Percentiles rank a stretch among this genome's conserved stretches.
These are phyloP conservation scores for Adansonia gregorii DNA, from an alignment of 441 rosid genomes.

Conservation along the genomic window DNA sequence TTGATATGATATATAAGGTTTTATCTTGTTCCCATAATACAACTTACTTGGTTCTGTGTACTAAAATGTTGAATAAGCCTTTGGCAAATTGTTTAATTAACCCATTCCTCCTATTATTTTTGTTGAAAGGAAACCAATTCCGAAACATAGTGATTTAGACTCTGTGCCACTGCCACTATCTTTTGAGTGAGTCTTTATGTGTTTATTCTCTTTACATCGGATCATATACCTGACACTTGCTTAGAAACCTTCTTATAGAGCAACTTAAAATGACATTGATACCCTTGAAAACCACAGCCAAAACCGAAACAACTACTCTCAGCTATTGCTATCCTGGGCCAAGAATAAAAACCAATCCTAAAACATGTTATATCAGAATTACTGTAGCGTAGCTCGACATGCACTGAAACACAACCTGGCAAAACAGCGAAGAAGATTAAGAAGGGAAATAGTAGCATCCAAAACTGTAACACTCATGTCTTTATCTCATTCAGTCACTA, in stretches of 20 bases:
- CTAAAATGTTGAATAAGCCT: not conserved
- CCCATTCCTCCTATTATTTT: not conserved
- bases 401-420: not conserved
- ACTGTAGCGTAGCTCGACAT: not conserved
- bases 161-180: not conserved
- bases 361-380: not conserved
- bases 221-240: not conserved
- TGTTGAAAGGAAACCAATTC: not conserved
- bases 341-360: not conserved
- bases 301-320: not conserved
- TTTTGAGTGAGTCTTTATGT: not conserved
- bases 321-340: not conserved
- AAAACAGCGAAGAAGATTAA: not conserved
- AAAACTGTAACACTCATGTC: not conserved
- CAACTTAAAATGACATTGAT: not conserved
- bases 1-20: not conserved
- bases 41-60: not conserved
- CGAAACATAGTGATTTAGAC: not conserved
- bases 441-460: not conserved
- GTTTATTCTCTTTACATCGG: not conserved
- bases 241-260: conserved; percentile 5
- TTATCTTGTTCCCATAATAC: not conserved
- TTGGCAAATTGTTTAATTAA: not conserved
- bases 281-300: not conserved
- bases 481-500: not conserved